These are phyloP conservation scores for Cladophialophora immunda DNA, from an alignment of 2,329 filamentous ascomycete species.

Conservation along the genomic window DNA sequence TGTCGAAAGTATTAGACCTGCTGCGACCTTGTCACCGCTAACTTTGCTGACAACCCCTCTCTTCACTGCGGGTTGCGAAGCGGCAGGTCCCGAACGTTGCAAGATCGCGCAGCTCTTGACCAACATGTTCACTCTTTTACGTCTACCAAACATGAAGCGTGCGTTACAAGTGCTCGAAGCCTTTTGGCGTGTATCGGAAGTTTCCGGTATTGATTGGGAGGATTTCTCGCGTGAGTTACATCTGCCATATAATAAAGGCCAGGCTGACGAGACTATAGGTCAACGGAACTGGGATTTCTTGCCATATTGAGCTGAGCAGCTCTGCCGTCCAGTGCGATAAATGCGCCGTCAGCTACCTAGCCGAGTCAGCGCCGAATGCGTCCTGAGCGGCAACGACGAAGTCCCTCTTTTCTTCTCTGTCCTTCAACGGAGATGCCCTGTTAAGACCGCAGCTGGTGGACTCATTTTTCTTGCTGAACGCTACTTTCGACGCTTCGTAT, in stretches of 20 bases:
- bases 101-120: conserved; percentile 16
- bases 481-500: background rate
- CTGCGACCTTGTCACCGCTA: conserved; percentile 51
- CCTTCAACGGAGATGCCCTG: background rate
- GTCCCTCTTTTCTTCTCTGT: background rate
- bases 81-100: conserved; percentile 8
- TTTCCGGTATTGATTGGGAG: conserved; percentile 10
- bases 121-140: conserved; percentile 14
- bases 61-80: conserved; percentile 50
- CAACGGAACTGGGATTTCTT: conserved; percentile 21
- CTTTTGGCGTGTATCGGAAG: conserved; percentile 19
- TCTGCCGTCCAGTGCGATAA: background rate
- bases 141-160: conserved; percentile 21
- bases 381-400: background rate
- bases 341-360: background rate
- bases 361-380: background rate
- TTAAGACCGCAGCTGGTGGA: background rate
- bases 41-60: conserved; percentile 54
- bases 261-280: conserved; percentile 11
- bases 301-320: conserved; percentile 6
- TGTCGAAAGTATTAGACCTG: conserved; percentile 49
- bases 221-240: conserved; percentile 15
- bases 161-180: conserved; percentile 17
- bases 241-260: background rate
- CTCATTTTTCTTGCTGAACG: conserved; percentile 1